Percentiles rank a stretch among this genome's conserved stretches.
Evolutionary conservation across 192 early-diverging fungal species (phyloP).

Genomic region (Gigaspora rosea): DNA sequence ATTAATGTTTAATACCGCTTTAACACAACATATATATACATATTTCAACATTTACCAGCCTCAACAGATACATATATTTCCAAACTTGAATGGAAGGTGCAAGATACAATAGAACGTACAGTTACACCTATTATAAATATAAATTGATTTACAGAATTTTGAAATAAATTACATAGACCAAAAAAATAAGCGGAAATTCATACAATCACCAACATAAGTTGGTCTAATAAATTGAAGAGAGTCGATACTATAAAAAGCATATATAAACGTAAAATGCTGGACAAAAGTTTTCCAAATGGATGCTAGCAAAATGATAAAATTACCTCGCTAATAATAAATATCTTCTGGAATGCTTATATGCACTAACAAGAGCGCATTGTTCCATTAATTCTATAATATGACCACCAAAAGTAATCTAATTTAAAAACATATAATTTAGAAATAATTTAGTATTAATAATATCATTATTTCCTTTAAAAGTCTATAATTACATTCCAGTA

Average conservation of each 20-base stretch:
- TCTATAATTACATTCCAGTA: background rate
- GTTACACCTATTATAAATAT: slow-evolving; percentile 44
- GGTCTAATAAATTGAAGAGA: slow-evolving; percentile 57
- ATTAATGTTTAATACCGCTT: no score
- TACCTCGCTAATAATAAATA: slow-evolving; percentile 63
- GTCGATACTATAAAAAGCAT: slow-evolving; percentile 49
- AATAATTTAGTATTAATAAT: background rate
- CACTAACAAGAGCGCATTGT: slow-evolving; percentile 59
- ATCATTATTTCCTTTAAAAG: no score
- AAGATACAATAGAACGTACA: slow-evolving; percentile 54
- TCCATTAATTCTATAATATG: slow-evolving; percentile 78
- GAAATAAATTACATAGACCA: background rate
- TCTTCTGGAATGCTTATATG: slow-evolving; percentile 53
- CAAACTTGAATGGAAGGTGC: slow-evolving; percentile 55
- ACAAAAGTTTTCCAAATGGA: background rate
- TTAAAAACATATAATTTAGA: background rate
- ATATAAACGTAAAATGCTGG: background rate
- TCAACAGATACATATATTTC: slow-evolving; percentile 61
- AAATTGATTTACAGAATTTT: no score
- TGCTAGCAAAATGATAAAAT: background rate
- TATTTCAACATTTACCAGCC: slow-evolving; percentile 33
- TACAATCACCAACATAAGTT: slow-evolving; percentile 51
- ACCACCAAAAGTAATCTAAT: slow-evolving; percentile 67
- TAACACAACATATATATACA: background rate
- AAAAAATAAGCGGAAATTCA: background rate